A percentile compares a stretch with the other conserved stretches of the same genome.
Conservation (phyloP, 2,329 filamentous ascomycete species). For the Phoma herbarum region DNA sequence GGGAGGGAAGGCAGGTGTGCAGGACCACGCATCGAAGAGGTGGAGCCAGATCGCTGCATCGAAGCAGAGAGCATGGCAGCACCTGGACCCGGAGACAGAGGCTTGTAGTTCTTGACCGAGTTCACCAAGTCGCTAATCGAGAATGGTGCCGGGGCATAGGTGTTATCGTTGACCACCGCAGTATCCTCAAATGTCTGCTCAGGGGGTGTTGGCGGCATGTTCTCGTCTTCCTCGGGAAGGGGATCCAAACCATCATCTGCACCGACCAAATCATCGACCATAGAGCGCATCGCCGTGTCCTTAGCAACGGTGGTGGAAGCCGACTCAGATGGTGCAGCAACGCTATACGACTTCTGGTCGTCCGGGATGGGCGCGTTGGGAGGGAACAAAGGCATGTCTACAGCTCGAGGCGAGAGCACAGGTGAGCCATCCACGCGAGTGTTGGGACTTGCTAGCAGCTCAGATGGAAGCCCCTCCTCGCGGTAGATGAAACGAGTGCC, state of each 20-base stretch:
- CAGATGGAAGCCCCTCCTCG: constrained; percentile 62
- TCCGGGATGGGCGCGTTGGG: constrained; percentile 40
- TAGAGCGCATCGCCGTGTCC: constrained; percentile 63
- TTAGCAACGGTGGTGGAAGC: constrained; percentile 55
- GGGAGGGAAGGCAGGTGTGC: constrained; percentile 49
- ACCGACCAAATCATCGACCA: constrained; percentile 66
- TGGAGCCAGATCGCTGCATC: constrained; percentile 47
- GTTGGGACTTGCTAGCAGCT: constrained; percentile 58
- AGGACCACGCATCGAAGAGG: constrained; percentile 48
- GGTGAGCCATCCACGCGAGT: constrained; percentile 53
- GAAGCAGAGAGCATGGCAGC: constrained; percentile 39
- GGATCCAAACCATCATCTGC: constrained; percentile 53
- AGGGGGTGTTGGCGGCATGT: constrained; percentile 57
- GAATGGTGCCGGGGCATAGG: constrained; percentile 39
- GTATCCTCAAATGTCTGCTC: constrained; percentile 57
- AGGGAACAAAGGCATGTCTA: constrained; percentile 51
- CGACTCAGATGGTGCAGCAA: constrained; percentile 56
- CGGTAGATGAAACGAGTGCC: constrained; percentile 62
- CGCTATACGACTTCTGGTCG: constrained; percentile 47
- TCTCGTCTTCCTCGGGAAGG: constrained; percentile 54
- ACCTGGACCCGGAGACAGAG: constrained; percentile 39
- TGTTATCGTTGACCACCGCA: constrained; percentile 43
- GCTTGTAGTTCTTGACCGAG: constrained; percentile 48
- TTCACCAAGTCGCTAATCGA: constrained; percentile 51
- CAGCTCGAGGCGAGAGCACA: constrained; percentile 46